These are phyloP conservation scores for Stylonectria norvegica DNA, from an alignment of 2,329 filamentous ascomycete genomes.

Conservation along the genomic window DNA sequence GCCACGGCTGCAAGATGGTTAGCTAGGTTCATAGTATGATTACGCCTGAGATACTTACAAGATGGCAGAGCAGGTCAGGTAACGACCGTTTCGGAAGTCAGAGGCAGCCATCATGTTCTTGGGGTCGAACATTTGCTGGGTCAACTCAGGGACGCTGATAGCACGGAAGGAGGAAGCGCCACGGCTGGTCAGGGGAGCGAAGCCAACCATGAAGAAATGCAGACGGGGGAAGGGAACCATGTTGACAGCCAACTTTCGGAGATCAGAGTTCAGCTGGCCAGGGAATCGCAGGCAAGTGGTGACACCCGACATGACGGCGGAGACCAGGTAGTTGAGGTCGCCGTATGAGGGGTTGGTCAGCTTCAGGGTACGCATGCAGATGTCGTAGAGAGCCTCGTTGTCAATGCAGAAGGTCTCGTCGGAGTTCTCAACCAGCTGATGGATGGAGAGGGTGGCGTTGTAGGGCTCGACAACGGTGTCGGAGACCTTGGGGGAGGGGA, in stretches of 20 bases:
- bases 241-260: constrained; percentile 99
- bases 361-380: constrained; percentile 99
- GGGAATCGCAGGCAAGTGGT: constrained; percentile 99
- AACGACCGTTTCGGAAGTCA: constrained; percentile 99
- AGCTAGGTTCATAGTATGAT: constrained; percentile 2
- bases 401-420: constrained; percentile 99
- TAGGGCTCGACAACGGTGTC: constrained; percentile 99
- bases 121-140: constrained; percentile 99
- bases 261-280: constrained; percentile 98
- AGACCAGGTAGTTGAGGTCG: constrained; percentile 99
- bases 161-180: constrained; percentile 92
- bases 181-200: constrained; percentile 90
- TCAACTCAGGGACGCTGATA: constrained; percentile 95
- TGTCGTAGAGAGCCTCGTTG: constrained; percentile 99
- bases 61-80: constrained; percentile 98
- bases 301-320: constrained; percentile 98
- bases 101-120: constrained; percentile 99
- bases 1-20: constrained; percentile 64
- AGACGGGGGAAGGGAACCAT: constrained; percentile 99
- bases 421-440: constrained; percentile 99
- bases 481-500: constrained; percentile 98
- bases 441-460: constrained; percentile 97
- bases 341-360: constrained; percentile 97
- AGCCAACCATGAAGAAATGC: constrained; percentile 99
- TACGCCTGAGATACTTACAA: constrained; percentile 57